Percentiles rank a stretch among this genome's conserved stretches.
These are phyloP conservation scores for Yamadazyma insecticola DNA, from an alignment of 805 yeast species.

Conservation along the genomic window DNA sequence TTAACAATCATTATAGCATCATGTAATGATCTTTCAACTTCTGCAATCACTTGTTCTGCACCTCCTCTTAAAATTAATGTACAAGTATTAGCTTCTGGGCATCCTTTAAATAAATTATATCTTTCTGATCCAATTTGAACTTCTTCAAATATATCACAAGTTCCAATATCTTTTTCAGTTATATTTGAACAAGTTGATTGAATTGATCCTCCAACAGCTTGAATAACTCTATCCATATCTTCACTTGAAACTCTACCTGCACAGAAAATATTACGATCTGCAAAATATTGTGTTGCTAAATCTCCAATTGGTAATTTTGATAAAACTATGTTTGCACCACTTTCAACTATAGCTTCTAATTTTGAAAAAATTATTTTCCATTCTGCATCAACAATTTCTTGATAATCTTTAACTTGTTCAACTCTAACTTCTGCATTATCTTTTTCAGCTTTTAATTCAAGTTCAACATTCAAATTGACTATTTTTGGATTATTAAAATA, in stretches of 20 bases:
- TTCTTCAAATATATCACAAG: slow-evolving; percentile 85
- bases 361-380: slow-evolving; percentile 91
- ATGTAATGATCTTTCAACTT: slow-evolving; percentile 90
- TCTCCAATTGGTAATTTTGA: slow-evolving; percentile 97
- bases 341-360: slow-evolving; percentile 70
- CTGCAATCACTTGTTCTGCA: slow-evolving; percentile 96
- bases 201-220: slow-evolving; percentile 90
- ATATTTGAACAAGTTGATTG: slow-evolving; percentile 75
- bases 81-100: slow-evolving; percentile 90
- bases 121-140: slow-evolving; percentile 95
- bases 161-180: slow-evolving; percentile 67
- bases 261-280: slow-evolving; percentile 93
- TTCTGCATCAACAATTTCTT: slow-evolving; percentile 97
- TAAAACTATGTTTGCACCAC: slow-evolving; percentile 90
- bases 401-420: slow-evolving; percentile 89
- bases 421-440: slow-evolving; percentile 98
- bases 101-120: slow-evolving; percentile 87
- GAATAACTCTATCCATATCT: slow-evolving; percentile 87
- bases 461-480: slow-evolving; percentile 81
- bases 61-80: slow-evolving; percentile 94
- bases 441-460: slow-evolving; percentile 96
- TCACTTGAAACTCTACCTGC: slow-evolving; percentile 91
- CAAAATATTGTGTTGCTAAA: slow-evolving; percentile 97
- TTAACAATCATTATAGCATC: slow-evolving; percentile 99
- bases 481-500: slow-evolving; percentile 74